phyloP scores from a whole-genome alignment of 2,329 filamentous ascomycete species.

The Exophiala sideris region DNA sequence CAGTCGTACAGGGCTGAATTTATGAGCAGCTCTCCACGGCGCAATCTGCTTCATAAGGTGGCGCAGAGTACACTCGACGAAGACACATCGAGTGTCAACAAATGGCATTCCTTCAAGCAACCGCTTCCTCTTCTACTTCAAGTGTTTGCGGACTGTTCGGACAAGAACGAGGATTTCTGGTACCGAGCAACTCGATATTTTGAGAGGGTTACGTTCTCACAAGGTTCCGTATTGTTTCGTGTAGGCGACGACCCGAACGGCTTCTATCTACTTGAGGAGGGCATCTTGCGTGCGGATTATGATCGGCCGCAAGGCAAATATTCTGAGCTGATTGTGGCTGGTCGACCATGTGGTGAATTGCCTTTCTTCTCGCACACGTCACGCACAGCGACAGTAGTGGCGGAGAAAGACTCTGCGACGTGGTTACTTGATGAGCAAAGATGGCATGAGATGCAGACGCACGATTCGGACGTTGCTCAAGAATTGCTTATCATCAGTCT shows the following conservation, averaged over 20 bases:
- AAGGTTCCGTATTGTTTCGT: conserved; percentile 72
- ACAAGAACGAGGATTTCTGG: conserved; percentile 94
- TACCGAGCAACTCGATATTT: conserved; percentile 77
- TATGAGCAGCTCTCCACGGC: conserved; percentile 71
- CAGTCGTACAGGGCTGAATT: conserved; percentile 45
- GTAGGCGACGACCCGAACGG: conserved; percentile 73
- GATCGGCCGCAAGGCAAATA: conserved; percentile 83
- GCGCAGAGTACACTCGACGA: conserved; percentile 72
- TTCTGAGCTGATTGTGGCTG: conserved; percentile 87
- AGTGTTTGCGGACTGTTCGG: conserved; percentile 85
- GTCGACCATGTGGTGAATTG: conserved; percentile 91
- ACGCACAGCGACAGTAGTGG: conserved; percentile 79
- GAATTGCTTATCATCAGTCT: conserved; percentile 84
- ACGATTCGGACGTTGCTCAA: conserved; percentile 72
- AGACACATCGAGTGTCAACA: conserved; percentile 56
- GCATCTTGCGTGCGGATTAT: conserved; percentile 87
- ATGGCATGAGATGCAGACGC: conserved; percentile 70
- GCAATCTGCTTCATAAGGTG: conserved; percentile 71
- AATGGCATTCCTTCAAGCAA: conserved; percentile 84
- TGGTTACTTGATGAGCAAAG: conserved; percentile 73
- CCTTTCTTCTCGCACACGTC: conserved; percentile 92
- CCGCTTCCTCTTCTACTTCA: conserved; percentile 89
- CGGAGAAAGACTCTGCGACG: conserved; percentile 74
- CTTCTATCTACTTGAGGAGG: conserved; percentile 87
- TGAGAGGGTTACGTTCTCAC: conserved; percentile 60